Percentiles rank a stretch among this genome's conserved stretches.
Conservation (phyloP, 495 filamentous ascomycete genomes). For the Mycothermus thermophilus region DNA sequence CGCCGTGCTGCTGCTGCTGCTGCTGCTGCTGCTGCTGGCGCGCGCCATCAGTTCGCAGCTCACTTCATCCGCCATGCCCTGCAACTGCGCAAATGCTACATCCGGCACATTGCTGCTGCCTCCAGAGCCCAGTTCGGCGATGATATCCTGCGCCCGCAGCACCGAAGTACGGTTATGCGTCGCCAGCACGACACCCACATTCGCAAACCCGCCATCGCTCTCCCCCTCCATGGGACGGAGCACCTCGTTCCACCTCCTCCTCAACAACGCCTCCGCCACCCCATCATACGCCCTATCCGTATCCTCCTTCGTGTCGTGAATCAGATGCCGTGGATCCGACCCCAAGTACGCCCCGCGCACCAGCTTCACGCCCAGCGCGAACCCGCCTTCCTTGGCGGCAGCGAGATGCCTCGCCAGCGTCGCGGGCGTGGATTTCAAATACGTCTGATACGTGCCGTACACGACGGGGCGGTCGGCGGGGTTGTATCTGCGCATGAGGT, state of each 20-base stretch:
- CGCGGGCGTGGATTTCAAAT: slow-evolving; percentile 56
- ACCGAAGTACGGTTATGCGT: slow-evolving; percentile 88
- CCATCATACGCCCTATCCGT: slow-evolving; percentile 41
- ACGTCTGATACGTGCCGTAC: slow-evolving; percentile 72
- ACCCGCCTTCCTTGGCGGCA: slow-evolving; percentile 49
- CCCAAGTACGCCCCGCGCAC: slow-evolving; percentile 85
- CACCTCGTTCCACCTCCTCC: slow-evolving; percentile 34
- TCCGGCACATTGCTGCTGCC: slow-evolving; percentile 43
- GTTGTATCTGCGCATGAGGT: slow-evolving; percentile 69
- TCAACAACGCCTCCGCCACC: slow-evolving; percentile 25
- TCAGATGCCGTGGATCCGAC: slow-evolving; percentile 61
- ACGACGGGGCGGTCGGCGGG: slow-evolving; percentile 31
- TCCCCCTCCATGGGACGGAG: slow-evolving; percentile 26
- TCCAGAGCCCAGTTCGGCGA: slow-evolving; percentile 13
- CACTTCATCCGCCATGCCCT: slow-evolving; percentile 96
- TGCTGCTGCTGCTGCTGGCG: slow-evolving; percentile 1
- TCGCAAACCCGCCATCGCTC: slow-evolving; percentile 40
- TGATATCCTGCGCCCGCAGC: slow-evolving; percentile 44
- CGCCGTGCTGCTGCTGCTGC: no score
- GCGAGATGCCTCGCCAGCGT: slow-evolving; percentile 55
- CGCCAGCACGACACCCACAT: slow-evolving; percentile 62
- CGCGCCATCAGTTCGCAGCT: slow-evolving; percentile 59
- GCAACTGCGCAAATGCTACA: slow-evolving; percentile 76
- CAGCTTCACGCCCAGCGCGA: slow-evolving; percentile 77
- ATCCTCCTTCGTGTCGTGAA: slow-evolving; percentile 70